These are phyloP conservation scores for Schizosaccharomyces versatilis DNA, from an alignment of 1,139 yeast species.

Conservation along the genomic window DNA sequence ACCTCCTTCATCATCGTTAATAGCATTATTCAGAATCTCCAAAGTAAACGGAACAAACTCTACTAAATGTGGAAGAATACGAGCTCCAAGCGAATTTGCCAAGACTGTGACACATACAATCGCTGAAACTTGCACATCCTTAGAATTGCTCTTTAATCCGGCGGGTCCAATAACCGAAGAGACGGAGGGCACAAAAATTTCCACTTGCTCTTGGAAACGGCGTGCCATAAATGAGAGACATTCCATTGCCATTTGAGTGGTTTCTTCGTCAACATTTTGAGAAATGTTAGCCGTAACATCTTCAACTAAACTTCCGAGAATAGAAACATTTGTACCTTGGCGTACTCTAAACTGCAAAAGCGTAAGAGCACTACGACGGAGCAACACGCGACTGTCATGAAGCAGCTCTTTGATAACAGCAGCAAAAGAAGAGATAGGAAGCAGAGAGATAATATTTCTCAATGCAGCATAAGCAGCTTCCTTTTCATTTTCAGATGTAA, in stretches of 20 bases:
- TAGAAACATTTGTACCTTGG: background rate
- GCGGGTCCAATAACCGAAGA: conserved; percentile 30
- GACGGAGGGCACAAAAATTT: conserved; percentile 28
- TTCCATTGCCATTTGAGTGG: conserved; percentile 25
- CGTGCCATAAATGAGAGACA: conserved; percentile 40
- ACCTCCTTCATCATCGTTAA: conserved; percentile 14
- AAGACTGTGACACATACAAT: conserved; percentile 50
- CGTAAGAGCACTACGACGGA: conserved; percentile 1
- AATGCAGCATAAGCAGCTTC: conserved; percentile 6
- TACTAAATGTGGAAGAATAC: conserved; percentile 65
- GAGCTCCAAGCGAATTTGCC: conserved; percentile 58
- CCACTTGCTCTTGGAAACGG: conserved; percentile 23
- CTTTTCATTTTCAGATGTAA: background rate
- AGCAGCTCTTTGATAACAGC: conserved; percentile 1
- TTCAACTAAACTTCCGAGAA: background rate
- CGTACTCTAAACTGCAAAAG: background rate
- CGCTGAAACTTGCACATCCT: conserved; percentile 52
- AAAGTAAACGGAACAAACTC: conserved; percentile 60
- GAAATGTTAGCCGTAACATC: background rate
- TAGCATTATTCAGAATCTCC: conserved; percentile 30
- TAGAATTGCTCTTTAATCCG: conserved; percentile 30
- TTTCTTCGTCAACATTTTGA: background rate
- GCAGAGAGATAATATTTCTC: conserved; percentile 8
- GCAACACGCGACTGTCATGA: background rate
- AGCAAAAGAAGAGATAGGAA: conserved; percentile 5